Base-by-base conservation (phyloP, 352 stramenopile species). In the Phytophthora agathidicida region DNA sequence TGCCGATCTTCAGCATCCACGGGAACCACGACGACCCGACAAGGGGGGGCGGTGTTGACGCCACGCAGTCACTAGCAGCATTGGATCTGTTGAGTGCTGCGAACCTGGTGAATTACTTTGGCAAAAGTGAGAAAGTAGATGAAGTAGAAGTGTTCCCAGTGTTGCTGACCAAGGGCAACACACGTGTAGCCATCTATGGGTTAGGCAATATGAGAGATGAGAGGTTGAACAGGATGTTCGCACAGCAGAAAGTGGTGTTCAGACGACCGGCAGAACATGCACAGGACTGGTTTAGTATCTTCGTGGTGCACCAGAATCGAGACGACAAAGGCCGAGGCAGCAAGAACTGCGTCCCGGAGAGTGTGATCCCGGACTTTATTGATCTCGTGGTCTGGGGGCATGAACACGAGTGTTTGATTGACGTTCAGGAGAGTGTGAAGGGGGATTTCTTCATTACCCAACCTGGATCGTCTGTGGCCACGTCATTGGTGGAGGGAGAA, bases 101-200 rank as follows among this genome's bases (percentile, higher is more conserved):
- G 11, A 98, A 98, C 62, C 75, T 99, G n/a, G 68, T 99, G 10
- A 99, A 99, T 65, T 99, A 99, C 73, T 99, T 99, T 82, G 98
- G 97, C 41, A 96, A 96, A 64, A 89, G 71, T 56, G 81, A 94
- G 11, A 77, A 80, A 50, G 94, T 98, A 9, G 96, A 99, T 64
- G 85, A 94, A 31, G 94, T 99, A 22, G 83, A 98, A 48, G 73
- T 99, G 26, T 94, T 94, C 36, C 98, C 98, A 3, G 83, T 99
- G 23, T 75, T 99, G 0, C 68, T 99, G 33, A 77, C 93, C 63
- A 99, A 99, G 69, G 97, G 96, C 16, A 46, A 43, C 11, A 99
- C 96, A 11, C 91, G 96, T 36, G 71, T 99, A n/a, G 95, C 96
- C 7, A 75, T 99, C 39, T 99, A 99, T 68, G 97, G 97, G 2